Evolutionary conservation across 2,329 filamentous ascomycete species (phyloP).

Genomic region (Hymenoscyphus fructigenus): DNA sequence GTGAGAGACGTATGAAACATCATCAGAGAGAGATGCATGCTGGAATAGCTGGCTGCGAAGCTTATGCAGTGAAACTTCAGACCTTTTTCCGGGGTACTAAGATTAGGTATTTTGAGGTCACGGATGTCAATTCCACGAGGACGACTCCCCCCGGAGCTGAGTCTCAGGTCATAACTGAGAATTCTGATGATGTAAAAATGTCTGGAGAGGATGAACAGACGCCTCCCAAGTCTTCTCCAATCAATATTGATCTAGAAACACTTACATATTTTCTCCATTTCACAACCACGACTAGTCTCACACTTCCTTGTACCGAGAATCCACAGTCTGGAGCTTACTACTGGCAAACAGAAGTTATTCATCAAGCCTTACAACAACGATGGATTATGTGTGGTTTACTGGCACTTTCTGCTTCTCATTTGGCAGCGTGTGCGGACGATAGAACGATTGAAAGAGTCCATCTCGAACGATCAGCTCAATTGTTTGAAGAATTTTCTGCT

Average conservation of each 20-base stretch:
- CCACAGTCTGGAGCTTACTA: neutral
- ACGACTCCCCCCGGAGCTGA: neutral
- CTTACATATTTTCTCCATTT: neutral
- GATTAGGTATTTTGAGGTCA: constrained; percentile 40
- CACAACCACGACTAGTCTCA: neutral
- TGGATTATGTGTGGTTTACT: neutral
- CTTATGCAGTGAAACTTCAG: constrained; percentile 34
- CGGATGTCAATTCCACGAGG: neutral
- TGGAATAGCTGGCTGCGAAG: constrained; percentile 29
- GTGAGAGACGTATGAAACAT: constrained; percentile 38
- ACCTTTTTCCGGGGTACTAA: constrained; percentile 42
- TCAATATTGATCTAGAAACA: neutral
- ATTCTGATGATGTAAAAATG: neutral
- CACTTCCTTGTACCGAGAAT: neutral
- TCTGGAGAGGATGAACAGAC: neutral
- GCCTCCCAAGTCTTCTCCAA: neutral
- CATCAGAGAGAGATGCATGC: constrained; percentile 31
- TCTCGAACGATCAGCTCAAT: neutral
- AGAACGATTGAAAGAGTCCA: neutral
- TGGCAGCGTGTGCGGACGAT: neutral
- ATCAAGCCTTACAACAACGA: neutral
- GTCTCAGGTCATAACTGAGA: too few species aligned
- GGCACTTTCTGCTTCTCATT: neutral
- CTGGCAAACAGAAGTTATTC: neutral
- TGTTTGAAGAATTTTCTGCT: neutral